Percentiles rank a stretch among this genome's conserved stretches.
These are phyloP conservation scores for Thuja plicata DNA, from an alignment of 83 land plant species.

Conservation along the genomic window DNA sequence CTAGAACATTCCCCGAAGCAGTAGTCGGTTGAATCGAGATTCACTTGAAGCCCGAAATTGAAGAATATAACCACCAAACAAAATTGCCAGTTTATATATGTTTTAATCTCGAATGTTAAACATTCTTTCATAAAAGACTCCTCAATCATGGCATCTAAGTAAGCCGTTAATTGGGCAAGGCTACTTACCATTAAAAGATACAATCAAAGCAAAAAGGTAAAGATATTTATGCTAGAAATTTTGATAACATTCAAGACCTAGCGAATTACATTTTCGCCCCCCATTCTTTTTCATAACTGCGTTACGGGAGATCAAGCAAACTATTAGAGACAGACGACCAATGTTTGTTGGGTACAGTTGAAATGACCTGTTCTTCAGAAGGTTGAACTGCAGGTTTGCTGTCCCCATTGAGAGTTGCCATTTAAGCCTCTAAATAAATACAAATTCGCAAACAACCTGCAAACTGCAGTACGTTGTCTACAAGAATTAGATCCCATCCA, in stretches of 20 bases:
- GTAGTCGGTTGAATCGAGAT: not conserved
- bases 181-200: too few species aligned
- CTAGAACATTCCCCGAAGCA: not conserved
- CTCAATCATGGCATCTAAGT: not conserved
- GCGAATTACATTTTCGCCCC: too few species aligned
- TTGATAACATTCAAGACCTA: too few species aligned
- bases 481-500: not conserved
- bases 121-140: not conserved
- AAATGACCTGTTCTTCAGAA: constrained; percentile 4
- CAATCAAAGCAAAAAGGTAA: too few species aligned
- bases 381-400: not conserved
- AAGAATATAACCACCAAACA: not conserved
- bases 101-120: not conserved
- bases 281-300: too few species aligned
- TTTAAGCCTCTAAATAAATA: not conserved
- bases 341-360: not conserved
- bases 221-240: too few species aligned
- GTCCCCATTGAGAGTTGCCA: not conserved
- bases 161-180: too few species aligned
- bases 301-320: not conserved
- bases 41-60: not conserved
- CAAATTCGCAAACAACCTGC: not conserved
- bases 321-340: not conserved
- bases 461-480: not conserved
- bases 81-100: not conserved